Percentiles rank a stretch among this genome's conserved stretches.
Evolutionary conservation across 192 early-diverging fungal genomes (phyloP).

Genomic region (Backusella westeae): DNA sequence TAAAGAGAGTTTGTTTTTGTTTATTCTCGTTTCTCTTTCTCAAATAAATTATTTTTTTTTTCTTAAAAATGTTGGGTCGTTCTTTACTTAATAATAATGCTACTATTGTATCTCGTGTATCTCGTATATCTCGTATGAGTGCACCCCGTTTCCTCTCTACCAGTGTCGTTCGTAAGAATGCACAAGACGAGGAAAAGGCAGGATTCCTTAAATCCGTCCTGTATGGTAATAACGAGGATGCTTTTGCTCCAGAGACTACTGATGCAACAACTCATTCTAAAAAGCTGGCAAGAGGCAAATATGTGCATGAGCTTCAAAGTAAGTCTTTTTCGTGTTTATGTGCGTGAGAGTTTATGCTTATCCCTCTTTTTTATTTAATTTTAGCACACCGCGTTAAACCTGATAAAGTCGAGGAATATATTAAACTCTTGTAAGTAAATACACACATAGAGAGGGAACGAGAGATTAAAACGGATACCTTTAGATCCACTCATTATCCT

Average conservation of each 20-base stretch:
- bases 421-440: constrained; percentile 58
- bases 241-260: background rate
- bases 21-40: background rate
- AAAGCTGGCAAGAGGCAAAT: constrained; percentile 80
- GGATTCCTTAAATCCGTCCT: background rate
- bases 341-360: background rate
- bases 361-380: background rate
- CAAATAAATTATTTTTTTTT: background rate
- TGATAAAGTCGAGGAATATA: constrained; percentile 84
- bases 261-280: constrained; percentile 66
- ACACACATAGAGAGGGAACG: background rate
- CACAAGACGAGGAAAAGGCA: constrained; percentile 1
- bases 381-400: constrained; percentile 82
- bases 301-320: constrained; percentile 86
- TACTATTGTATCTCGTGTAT: too few relatives aligned
- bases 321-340: constrained; percentile 22
- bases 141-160: background rate
- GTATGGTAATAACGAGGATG: background rate
- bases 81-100: background rate
- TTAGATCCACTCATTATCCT: constrained; percentile 73
- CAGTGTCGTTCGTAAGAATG: background rate
- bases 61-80: background rate
- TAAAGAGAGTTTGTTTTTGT: background rate
- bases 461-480: background rate
- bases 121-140: background rate